Percentiles rank a stretch among this genome's conserved stretches.
phyloP scores from a whole-genome alignment of 306 rosid genomes.

The Lathyrus tuberosus region DNA sequence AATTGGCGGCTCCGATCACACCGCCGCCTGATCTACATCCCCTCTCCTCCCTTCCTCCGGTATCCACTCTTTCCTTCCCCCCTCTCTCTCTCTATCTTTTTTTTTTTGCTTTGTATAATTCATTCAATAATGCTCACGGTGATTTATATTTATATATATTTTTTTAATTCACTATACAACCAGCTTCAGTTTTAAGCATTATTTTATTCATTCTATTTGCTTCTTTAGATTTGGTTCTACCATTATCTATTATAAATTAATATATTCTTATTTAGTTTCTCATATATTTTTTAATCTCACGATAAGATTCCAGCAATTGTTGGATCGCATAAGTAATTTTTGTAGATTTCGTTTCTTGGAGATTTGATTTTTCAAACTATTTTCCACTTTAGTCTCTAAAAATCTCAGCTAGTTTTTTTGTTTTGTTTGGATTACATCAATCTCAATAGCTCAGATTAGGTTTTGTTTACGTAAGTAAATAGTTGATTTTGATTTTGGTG shows the following conservation, averaged over 20 bases:
- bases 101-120: constrained; percentile 15
- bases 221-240: constrained; percentile 20
- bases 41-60: constrained; percentile 33
- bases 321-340: not conserved
- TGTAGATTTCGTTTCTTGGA: not conserved
- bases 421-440: constrained; percentile 14
- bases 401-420: constrained; percentile 12
- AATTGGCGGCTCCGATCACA: constrained; percentile 35
- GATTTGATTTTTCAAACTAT: not conserved
- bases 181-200: constrained; percentile 19
- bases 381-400: not conserved
- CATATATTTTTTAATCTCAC: not conserved
- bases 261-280: not conserved
- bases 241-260: not conserved
- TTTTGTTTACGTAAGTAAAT: constrained; percentile 14
- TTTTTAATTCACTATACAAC: no score
- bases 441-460: constrained; percentile 17
- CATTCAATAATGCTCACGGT: not conserved
- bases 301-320: constrained; percentile 2
- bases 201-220: not conserved
- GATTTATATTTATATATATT: not conserved
- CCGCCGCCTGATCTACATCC: constrained; percentile 36
- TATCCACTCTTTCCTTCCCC: constrained; percentile 26
- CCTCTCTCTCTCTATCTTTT: not conserved
- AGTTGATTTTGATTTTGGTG: constrained; percentile 3